Percentiles rank a stretch among this genome's conserved stretches.
phyloP scores from a whole-genome alignment of 1,284 basidiomycete species.

The Limonomyces culmigenus region DNA sequence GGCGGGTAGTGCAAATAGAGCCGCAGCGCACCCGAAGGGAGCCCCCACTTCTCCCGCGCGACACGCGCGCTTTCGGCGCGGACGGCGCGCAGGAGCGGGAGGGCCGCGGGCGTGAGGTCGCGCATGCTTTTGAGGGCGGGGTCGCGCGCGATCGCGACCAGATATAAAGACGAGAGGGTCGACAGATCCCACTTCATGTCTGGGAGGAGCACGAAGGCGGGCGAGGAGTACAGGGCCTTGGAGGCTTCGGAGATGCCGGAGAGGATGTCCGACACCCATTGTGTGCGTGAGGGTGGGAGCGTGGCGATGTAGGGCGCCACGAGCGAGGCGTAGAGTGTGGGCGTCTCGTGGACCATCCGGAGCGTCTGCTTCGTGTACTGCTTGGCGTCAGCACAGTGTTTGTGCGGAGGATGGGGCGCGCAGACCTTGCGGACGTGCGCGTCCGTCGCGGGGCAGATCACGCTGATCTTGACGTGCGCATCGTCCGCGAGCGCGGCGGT shows the following conservation, averaged over 20 bases:
- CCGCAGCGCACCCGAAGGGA: slow-evolving; percentile 42
- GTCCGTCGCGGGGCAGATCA: slow-evolving; percentile 73
- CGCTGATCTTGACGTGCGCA: slow-evolving; percentile 43
- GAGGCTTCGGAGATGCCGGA: slow-evolving; percentile 67
- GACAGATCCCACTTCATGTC: slow-evolving; percentile 92
- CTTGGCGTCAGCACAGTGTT: neutral
- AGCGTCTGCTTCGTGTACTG: slow-evolving; percentile 71
- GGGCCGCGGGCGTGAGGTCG: slow-evolving; percentile 47
- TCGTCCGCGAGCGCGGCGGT: slow-evolving; percentile 12
- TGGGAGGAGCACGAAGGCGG: slow-evolving; percentile 50
- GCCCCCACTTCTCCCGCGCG: slow-evolving; percentile 43
- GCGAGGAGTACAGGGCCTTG: slow-evolving; percentile 48
- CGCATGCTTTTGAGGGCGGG: slow-evolving; percentile 47
- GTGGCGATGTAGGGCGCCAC: slow-evolving; percentile 67
- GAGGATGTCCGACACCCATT: slow-evolving; percentile 87
- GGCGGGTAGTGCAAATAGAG: slow-evolving; percentile 94
- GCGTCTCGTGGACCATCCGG: slow-evolving; percentile 69
- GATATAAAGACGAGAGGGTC: slow-evolving; percentile 54
- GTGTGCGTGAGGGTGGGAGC: slow-evolving; percentile 57
- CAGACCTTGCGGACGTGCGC: slow-evolving; percentile 64
- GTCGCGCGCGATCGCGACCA: slow-evolving; percentile 52
- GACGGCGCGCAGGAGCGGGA: slow-evolving; percentile 58
- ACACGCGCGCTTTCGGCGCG: slow-evolving; percentile 31
- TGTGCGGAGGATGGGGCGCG: neutral
- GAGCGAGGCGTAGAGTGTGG: slow-evolving; percentile 48